Percentiles rank a stretch among this genome's conserved stretches.
Evolutionary conservation across 1,284 basidiomycete species (phyloP).

Genomic region (Tranzscheliella williamsii): DNA sequence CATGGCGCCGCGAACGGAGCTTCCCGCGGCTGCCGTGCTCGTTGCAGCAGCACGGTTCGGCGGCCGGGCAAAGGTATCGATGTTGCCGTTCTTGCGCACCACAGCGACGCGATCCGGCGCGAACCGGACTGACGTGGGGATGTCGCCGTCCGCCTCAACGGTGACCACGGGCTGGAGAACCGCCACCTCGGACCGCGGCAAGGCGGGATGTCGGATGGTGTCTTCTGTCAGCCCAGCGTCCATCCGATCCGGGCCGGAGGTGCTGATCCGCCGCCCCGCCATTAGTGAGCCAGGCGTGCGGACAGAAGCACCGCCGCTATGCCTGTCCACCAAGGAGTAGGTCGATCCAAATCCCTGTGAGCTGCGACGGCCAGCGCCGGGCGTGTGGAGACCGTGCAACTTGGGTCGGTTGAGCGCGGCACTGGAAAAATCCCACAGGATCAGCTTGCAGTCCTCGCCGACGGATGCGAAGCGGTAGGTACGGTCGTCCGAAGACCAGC

Average conservation of each 20-base stretch:
- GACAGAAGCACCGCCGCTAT: constrained; percentile 4
- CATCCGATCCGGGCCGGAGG: background rate
- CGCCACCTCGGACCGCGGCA: constrained; percentile 83
- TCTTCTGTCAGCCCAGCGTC: constrained; percentile 41
- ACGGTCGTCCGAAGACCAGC: constrained; percentile 66
- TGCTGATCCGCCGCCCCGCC: constrained; percentile 9
- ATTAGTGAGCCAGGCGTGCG: constrained; percentile 10
- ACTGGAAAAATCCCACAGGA: constrained; percentile 54
- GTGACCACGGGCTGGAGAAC: constrained; percentile 82
- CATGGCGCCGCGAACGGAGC: background rate
- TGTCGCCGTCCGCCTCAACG: constrained; percentile 23
- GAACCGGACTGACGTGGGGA: constrained; percentile 18
- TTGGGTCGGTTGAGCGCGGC: constrained; percentile 45
- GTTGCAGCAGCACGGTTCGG: constrained; percentile 2
- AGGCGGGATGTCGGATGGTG: constrained; percentile 78
- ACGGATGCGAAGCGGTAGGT: constrained; percentile 54
- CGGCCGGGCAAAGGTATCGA: constrained; percentile 33
- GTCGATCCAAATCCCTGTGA: constrained; percentile 27
- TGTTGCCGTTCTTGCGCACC: constrained; percentile 28
- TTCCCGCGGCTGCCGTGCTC: background rate
- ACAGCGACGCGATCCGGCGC: constrained; percentile 19
- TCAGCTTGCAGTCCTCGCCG: constrained; percentile 55
- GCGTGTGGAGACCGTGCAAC: constrained; percentile 16
- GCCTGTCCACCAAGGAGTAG: constrained; percentile 31
- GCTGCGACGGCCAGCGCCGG: constrained; percentile 4